Conservation (phyloP, 1,284 basidiomycete species). For the Tausonia pullulans region DNA sequence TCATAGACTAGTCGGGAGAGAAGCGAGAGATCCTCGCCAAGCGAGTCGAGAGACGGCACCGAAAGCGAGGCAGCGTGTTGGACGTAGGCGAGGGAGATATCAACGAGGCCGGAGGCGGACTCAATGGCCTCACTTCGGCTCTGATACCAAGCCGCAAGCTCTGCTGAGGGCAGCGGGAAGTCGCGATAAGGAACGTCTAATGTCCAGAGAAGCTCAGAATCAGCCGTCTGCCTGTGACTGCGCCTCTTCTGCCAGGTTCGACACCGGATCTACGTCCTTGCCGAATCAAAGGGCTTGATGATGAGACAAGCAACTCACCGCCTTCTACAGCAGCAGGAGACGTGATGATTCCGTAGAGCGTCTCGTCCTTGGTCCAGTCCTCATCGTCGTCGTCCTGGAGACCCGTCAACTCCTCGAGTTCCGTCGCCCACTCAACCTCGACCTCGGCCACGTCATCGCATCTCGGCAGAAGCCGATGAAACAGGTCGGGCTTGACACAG, state of each 20-base stretch:
- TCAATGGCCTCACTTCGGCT: slow-evolving; percentile 52
- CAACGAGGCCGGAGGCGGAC: slow-evolving; percentile 57
- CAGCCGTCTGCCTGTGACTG: background rate
- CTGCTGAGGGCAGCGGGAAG: slow-evolving; percentile 25
- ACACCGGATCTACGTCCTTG: background rate
- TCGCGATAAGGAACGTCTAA: background rate
- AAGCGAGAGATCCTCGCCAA: slow-evolving; percentile 81
- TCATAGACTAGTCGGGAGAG: slow-evolving; percentile 78
- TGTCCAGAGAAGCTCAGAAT: background rate
- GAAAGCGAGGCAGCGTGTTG: slow-evolving; percentile 76
- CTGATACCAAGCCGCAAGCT: slow-evolving; percentile 63
- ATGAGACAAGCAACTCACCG: background rate
- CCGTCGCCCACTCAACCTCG: slow-evolving; percentile 40
- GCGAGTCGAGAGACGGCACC: slow-evolving; percentile 62
- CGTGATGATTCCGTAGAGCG: slow-evolving; percentile 13
- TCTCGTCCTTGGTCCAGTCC: background rate
- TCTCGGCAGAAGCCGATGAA: slow-evolving; percentile 52
- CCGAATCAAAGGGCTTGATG: background rate
- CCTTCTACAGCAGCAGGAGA: slow-evolving; percentile 11
- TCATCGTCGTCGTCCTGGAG: slow-evolving; percentile 4
- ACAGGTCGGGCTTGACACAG: slow-evolving; percentile 52
- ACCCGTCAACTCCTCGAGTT: slow-evolving; percentile 44
- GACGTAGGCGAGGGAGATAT: slow-evolving; percentile 61
- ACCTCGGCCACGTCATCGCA: slow-evolving; percentile 41
- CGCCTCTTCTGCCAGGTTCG: background rate